phyloP scores from a whole-genome alignment of 306 rosid genomes.

The Sicyos edulis region DNA sequence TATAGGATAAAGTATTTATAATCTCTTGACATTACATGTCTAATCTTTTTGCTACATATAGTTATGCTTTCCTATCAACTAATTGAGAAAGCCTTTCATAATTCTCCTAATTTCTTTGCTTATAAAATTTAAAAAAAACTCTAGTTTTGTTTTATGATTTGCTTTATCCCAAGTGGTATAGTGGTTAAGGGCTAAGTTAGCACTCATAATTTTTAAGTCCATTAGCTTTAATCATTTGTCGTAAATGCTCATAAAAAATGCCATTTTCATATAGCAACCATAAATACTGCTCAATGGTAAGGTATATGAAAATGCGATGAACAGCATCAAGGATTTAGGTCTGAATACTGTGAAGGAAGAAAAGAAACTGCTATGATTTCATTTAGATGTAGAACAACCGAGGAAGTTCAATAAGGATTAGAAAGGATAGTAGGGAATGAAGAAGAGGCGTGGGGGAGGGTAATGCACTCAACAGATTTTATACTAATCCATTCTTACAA shows the following conservation, averaged over 20 bases:
- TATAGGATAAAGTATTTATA: not conserved
- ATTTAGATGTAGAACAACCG: not conserved
- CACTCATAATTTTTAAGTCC: not conserved
- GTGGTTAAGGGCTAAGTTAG: not conserved
- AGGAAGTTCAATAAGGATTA: not conserved
- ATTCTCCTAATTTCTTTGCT: too few species aligned
- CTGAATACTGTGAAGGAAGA: not conserved
- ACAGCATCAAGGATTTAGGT: not conserved
- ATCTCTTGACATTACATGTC: too few species aligned
- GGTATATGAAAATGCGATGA: not conserved
- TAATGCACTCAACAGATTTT: not conserved
- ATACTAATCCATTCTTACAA: not conserved
- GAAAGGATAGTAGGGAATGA: not conserved
- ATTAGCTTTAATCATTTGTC: not conserved
- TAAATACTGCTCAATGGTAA: not conserved
- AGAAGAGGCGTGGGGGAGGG: not conserved
- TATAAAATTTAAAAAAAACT: too few species aligned
- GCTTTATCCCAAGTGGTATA: not conserved
- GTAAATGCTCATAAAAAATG: not conserved
- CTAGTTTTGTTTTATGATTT: not conserved
- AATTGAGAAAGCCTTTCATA: too few species aligned
- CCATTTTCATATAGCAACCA: not conserved
- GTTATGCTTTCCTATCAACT: too few species aligned
- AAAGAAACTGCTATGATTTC: not conserved
- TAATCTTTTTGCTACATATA: too few species aligned